Conservation (phyloP, 2,329 filamentous ascomycete species). For the Xylariales sp. region DNA sequence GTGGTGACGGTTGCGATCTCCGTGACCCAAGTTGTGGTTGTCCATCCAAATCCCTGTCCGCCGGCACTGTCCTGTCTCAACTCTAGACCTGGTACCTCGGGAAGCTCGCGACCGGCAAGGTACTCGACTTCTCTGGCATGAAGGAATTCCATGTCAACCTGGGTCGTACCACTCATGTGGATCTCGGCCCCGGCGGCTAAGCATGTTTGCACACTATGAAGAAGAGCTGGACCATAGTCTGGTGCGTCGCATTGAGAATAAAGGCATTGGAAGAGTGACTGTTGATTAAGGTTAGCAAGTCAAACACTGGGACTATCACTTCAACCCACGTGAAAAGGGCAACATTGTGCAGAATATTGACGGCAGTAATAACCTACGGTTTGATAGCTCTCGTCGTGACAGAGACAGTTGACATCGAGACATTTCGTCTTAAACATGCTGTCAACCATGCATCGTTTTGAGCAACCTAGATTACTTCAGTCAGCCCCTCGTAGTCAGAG, state of each 20-base stretch:
- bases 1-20: background rate
- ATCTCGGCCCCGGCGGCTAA: constrained; percentile 25
- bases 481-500: too few species aligned
- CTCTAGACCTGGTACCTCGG: constrained; percentile 22
- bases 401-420: constrained; percentile 25
- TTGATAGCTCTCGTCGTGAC: constrained; percentile 25
- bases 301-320: background rate
- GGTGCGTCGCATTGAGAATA: constrained; percentile 26
- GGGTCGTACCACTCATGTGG: constrained; percentile 22
- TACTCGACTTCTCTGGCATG: constrained; percentile 24
- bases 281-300: background rate
- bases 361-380: constrained; percentile 12
- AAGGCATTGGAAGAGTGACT: constrained; percentile 28
- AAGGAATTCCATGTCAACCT: constrained; percentile 19
- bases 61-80: constrained; percentile 23
- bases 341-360: background rate
- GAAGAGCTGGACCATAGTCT: constrained; percentile 24
- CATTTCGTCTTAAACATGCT: constrained; percentile 28
- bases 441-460: constrained; percentile 25
- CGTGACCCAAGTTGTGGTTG: background rate
- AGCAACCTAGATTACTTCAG: constrained; percentile 21
- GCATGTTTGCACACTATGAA: constrained; percentile 23
- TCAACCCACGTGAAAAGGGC: background rate
- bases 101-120: constrained; percentile 22
- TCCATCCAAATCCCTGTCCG: background rate